Evolutionary conservation across 163 green algal genomes (phyloP).

Genomic region (Scenedesmus sp.): DNA sequence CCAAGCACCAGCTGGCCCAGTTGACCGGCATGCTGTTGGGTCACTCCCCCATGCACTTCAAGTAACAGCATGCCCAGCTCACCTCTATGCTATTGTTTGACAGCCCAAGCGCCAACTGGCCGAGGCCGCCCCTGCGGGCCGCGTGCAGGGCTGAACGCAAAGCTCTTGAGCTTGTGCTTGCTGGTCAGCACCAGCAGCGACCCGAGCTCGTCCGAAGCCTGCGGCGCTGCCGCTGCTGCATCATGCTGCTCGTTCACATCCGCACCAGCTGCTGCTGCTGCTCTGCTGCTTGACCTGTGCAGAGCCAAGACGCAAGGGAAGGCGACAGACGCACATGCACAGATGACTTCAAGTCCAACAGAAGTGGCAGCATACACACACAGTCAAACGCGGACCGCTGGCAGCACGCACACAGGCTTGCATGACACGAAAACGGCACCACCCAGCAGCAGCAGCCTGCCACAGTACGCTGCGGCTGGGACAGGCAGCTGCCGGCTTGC

Average conservation of each 20-base stretch:
- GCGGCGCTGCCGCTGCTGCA: conserved; percentile 47
- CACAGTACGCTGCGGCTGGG: no score
- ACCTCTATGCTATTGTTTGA: conserved; percentile 91
- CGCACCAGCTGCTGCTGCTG: conserved; percentile 52
- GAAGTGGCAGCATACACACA: no score
- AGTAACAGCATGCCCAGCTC: background rate
- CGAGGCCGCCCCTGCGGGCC: conserved; percentile 20
- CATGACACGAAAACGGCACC: no score
- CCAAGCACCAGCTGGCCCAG: conserved; percentile 75
- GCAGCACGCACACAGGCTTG: no score
- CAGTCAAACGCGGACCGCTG: no score
- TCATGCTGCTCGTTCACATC: conserved; percentile 22
- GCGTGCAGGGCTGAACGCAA: conserved; percentile 64
- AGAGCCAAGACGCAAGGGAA: background rate
- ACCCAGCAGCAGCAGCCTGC: no score
- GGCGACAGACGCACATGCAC: no score
- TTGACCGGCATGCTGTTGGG: no score
- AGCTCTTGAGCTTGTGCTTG: conserved; percentile 80
- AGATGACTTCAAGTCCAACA: no score
- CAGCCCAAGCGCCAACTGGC: conserved; percentile 78
- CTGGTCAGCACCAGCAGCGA: conserved; percentile 68
- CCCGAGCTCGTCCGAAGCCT: conserved; percentile 83
- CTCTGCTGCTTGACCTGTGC: background rate
- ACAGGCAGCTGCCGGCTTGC: no score
- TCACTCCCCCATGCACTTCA: no score